Percentiles rank a stretch among this genome's conserved stretches.
phyloP scores from a whole-genome alignment of 495 filamentous ascomycete genomes.

The Oleoguttula mirabilis region DNA sequence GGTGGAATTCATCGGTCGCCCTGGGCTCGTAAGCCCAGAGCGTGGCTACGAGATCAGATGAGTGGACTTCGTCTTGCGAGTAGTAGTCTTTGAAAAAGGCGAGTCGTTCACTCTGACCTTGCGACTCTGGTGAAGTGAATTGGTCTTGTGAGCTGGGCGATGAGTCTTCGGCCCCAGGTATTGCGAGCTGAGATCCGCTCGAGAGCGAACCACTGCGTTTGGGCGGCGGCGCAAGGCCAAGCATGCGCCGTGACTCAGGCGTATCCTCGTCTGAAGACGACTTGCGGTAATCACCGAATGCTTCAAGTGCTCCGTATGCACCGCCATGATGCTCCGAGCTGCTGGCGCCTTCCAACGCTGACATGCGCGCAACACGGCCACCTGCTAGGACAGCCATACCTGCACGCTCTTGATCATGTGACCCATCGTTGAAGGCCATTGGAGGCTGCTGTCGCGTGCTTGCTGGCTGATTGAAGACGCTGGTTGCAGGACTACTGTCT shows the following conservation, averaged over 20 bases:
- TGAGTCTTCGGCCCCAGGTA: constrained; percentile 38
- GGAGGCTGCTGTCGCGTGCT: constrained; percentile 43
- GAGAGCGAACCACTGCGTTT: constrained; percentile 82
- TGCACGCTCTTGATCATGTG: constrained; percentile 22
- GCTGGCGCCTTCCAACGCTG: constrained; percentile 60
- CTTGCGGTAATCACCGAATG: constrained; percentile 39
- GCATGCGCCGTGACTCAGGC: constrained; percentile 46
- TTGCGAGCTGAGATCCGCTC: constrained; percentile 64
- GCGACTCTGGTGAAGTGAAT: constrained; percentile 60
- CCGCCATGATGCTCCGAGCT: constrained; percentile 19
- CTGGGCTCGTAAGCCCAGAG: constrained; percentile 96
- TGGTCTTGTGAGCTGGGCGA: constrained; percentile 58
- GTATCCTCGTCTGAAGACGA: constrained; percentile 81
- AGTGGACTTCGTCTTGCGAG: constrained; percentile 88
- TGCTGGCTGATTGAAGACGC: constrained; percentile 73
- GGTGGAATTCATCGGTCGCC: constrained; percentile 81
- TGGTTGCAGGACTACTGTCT: constrained; percentile 46
- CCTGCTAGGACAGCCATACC: constrained; percentile 59
- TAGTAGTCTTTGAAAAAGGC: constrained; percentile 98
- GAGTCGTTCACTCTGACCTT: constrained; percentile 86
- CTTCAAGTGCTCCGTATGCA: not conserved
- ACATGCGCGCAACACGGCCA: constrained; percentile 89
- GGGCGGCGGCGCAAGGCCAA: constrained; percentile 45
- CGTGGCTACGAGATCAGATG: constrained; percentile 77
- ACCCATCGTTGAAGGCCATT: constrained; percentile 27